phyloP scores from a whole-genome alignment of 805 yeast species.

The Tetrapisispora taiwanensis region DNA sequence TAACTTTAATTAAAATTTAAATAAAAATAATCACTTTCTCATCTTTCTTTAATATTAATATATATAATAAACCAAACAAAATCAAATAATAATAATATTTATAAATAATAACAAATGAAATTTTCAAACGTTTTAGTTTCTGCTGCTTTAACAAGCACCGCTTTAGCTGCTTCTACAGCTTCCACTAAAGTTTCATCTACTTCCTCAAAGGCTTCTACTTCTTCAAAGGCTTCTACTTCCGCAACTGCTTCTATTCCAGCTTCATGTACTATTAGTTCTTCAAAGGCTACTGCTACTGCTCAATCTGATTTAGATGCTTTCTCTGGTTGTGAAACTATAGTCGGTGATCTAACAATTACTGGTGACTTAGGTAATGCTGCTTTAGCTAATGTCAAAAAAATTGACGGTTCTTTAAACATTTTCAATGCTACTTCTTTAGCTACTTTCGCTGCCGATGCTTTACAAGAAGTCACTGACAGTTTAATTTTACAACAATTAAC shows the following conservation, averaged over 20 bases:
- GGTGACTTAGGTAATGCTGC: slow-evolving; percentile 57
- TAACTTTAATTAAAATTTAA: no score
- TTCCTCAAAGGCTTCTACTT: slow-evolving; percentile 26
- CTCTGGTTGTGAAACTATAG: slow-evolving; percentile 65
- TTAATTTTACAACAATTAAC: slow-evolving; percentile 56
- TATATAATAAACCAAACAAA: not conserved
- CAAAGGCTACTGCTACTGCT: slow-evolving; percentile 60
- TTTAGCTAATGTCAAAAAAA: slow-evolving; percentile 63
- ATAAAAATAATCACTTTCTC: no score
- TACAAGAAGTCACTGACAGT: slow-evolving; percentile 64
- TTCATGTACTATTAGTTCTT: slow-evolving; percentile 50
- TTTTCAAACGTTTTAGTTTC: slow-evolving; percentile 1
- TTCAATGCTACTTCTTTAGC: slow-evolving; percentile 54
- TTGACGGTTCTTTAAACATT: slow-evolving; percentile 67
- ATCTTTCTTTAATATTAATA: no score
- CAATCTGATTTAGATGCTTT: slow-evolving; percentile 69
- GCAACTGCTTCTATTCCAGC: slow-evolving; percentile 34
- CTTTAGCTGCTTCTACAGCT: slow-evolving; percentile 6
- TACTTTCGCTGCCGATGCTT: slow-evolving; percentile 66
- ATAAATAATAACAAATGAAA: slow-evolving; percentile 1
- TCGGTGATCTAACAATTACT: slow-evolving; percentile 65
- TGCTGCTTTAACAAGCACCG: slow-evolving; percentile 1
- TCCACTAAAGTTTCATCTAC: slow-evolving; percentile 23
- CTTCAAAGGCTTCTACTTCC: slow-evolving; percentile 9
- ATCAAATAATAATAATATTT: not conserved